Percentiles rank a stretch among this genome's conserved stretches.
phyloP scores from a whole-genome alignment of 495 filamentous ascomycete species.

The Penicillium angulare region DNA sequence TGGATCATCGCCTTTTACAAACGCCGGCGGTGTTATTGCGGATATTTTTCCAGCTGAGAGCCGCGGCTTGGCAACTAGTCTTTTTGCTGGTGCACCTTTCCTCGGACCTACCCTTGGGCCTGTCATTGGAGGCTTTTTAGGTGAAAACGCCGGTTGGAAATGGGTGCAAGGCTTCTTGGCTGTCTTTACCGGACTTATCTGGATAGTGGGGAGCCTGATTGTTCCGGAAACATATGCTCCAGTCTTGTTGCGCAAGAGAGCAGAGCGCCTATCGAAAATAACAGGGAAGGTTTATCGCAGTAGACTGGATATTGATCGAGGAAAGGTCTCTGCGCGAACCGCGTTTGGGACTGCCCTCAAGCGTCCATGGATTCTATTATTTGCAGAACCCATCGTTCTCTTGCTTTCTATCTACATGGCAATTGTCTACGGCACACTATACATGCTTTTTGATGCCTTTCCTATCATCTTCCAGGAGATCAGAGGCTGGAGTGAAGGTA shows the following conservation, averaged over 20 bases:
- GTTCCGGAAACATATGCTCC: conserved; percentile 60
- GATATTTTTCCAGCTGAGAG: conserved; percentile 4
- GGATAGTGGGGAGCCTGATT: conserved; percentile 35
- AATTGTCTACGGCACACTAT: conserved; percentile 66
- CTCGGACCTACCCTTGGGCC: conserved; percentile 3
- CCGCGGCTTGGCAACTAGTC: conserved; percentile 1
- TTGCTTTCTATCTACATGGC: conserved; percentile 65
- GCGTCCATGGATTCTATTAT: conserved; percentile 19
- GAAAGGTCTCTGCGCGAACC: conserved; percentile 16
- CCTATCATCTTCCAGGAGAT: conserved; percentile 71
- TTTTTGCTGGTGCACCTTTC: conserved; percentile 6
- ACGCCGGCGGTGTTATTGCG: conserved; percentile 6
- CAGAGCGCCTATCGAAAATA: conserved; percentile 24
- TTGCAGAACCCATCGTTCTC: conserved; percentile 50
- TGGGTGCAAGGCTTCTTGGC: conserved; percentile 14
- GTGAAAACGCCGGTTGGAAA: conserved; percentile 1
- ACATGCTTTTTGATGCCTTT: conserved; percentile 72
- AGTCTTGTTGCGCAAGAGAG: conserved; percentile 50
- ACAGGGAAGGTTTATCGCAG: conserved; percentile 6
- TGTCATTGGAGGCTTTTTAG: conserved; percentile 3
- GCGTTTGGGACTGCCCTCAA: conserved; percentile 43
- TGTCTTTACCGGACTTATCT: conserved; percentile 7
- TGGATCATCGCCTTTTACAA: conserved; percentile 4
- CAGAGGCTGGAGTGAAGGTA: conserved; percentile 64
- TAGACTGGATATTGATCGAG: conserved; percentile 31